Evolutionary conservation across 352 stramenopile genomes (phyloP).

Genomic region (Globisporangium paddicum): DNA sequence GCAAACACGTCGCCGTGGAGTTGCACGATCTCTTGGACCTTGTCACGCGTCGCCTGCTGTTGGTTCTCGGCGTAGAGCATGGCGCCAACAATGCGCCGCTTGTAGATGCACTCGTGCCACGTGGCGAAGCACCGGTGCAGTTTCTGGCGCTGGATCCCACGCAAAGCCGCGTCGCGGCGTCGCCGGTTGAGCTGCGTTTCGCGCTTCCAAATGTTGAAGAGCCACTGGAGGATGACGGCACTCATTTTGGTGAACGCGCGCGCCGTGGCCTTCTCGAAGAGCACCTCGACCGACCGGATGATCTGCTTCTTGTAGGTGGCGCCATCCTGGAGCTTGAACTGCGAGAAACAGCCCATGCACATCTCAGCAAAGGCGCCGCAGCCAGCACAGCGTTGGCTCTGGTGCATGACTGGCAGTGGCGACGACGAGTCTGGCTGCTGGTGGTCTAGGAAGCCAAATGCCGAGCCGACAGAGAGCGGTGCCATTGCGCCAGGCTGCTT

Average conservation of each 20-base stretch:
- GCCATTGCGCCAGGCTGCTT: conserved; percentile 3
- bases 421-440: background rate
- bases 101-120: conserved; percentile 57
- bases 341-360: conserved; percentile 62
- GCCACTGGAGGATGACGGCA: conserved; percentile 49
- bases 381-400: conserved; percentile 41
- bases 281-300: conserved; percentile 47
- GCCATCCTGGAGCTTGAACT: conserved; percentile 56
- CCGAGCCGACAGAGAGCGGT: background rate
- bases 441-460: background rate
- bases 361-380: conserved; percentile 65
- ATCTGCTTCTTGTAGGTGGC: conserved; percentile 66
- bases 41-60: conserved; percentile 36
- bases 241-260: conserved; percentile 55
- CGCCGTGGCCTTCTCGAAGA: conserved; percentile 56
- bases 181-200: conserved; percentile 27
- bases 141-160: conserved; percentile 17
- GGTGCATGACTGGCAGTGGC: conserved; percentile 2
- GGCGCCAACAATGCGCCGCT: conserved; percentile 58
- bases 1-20: conserved; percentile 66
- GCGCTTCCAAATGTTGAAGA: conserved; percentile 58
- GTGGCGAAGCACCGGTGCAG: conserved; percentile 35
- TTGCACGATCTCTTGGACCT: conserved; percentile 37
- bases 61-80: conserved; percentile 69
- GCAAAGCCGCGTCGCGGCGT: conserved; percentile 15